Base-by-base conservation (phyloP, 805 yeast species). In the Candida maris region DNA sequence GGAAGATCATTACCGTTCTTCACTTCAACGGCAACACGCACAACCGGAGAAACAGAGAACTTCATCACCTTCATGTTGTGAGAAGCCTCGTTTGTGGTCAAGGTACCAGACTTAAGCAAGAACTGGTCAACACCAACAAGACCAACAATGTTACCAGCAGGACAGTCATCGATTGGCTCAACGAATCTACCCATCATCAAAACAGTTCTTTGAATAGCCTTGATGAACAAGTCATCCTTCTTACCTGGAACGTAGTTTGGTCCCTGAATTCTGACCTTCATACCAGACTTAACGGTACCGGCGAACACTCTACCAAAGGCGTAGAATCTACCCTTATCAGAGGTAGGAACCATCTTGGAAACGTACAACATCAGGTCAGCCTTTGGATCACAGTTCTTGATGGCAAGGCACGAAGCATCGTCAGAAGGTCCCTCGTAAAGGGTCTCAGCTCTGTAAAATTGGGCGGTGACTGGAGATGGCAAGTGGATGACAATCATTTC, bases 141-240 rank as follows among this genome's bases (percentile, higher is more conserved):
- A 88, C 97, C 98, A 67, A 89, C 81, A 83, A 91, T 91, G 96
- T 91, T 91, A 86, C 98, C 98, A 61, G 97, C 97, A 70, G 98
- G 97, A 77, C 95, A 85, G 78, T 91, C 97, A 64, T 91, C 97
- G 64, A 91, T 91, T 67, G 91, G 87, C 81, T 91, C 98, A 64
- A 86, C 94, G 71, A 76, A 71, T 77, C 97, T 86, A 71, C 98
- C 98, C 98, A 91, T 91, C 98, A 91, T 91, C 68, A 91, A 79
- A 63, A 91, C 98, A 62, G 96, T 93, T 82, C 98, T 91, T 81
- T 91, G 98, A 65, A 91, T 77, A 60, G 96, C 85, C 84, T 91
- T 91, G 67, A 91, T 54, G 88, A 91, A 93, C 62, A 91, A 78
- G 66, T 91, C 98, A 44, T 87, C 95, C 83, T 93, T 91, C 81